Evolutionary conservation across 352 stramenopile genomes (phyloP), one percentile per base, ranked within the genome.

Genomic region (Phytophthora pinifolia): DNA sequence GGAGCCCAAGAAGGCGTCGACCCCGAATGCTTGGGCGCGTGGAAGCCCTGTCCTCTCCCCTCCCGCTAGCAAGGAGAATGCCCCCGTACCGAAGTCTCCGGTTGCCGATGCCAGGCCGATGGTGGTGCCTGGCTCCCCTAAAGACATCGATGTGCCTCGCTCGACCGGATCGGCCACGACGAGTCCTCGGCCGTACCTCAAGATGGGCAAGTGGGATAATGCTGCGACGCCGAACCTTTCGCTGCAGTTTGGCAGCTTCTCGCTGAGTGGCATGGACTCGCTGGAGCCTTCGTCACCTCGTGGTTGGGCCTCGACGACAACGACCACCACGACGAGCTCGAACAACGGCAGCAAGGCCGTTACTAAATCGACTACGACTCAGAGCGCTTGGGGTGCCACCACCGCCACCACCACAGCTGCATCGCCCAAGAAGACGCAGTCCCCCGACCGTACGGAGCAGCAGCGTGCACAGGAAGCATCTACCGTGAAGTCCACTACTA

Each of bases 231-330:
- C 80, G 3, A 90, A 92, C 59, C 54, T 94, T 18, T 89, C 82
- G 39, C 74, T 94, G 30, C 85, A 94, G 65, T 94, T 94, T 68
- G 85, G 85, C 10, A 94, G 85, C 68, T 94, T 94, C 20, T 94
- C 85, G 17, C 60, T 94, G 20, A 89, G 79, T 47, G 82, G 78
- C 5, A 72, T 82, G 25, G 82, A 90, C 5, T 52, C 73, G 36
- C 35, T 59, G 18, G 79, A 90, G 43, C 46, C 83, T 6, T 72
- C 79, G n/a, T 87, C 81, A 7, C 76, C 78, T 14, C 68, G 69
- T 35, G 81, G 76, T 31, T 91, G 81, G 81, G 67, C 67, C 20
- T 79, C 78, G 15, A 66, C 60, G 14, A 78, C 71, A 0, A 74
- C 74, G 6, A 73, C 75, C 13, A 70, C 72, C 5, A 76, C 74